Percentiles rank a stretch among this genome's conserved stretches.
These are phyloP conservation scores for Pouteria glomerata DNA, from an alignment of 148 eudicot species.

Conservation along the genomic window DNA sequence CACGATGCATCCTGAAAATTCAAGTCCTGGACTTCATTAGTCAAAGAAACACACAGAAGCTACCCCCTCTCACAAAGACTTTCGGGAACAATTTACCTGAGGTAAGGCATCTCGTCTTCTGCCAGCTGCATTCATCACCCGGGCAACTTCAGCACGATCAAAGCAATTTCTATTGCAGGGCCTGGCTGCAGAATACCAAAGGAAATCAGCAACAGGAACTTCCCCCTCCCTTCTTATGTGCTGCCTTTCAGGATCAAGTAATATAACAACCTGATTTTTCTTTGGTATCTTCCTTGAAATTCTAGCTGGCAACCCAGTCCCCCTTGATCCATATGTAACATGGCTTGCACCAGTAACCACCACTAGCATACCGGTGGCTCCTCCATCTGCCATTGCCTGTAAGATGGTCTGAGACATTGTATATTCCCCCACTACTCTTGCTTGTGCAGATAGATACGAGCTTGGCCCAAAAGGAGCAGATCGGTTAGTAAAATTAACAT, in stretches of 20 bases:
- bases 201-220: slow-evolving; percentile 93
- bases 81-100: slow-evolving; percentile 46
- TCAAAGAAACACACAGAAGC: slow-evolving; percentile 4
- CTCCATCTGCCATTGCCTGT: slow-evolving; percentile 61
- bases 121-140: slow-evolving; percentile 99
- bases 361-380: slow-evolving; percentile 69
- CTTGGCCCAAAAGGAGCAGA: slow-evolving; percentile 71
- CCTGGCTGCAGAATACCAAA: slow-evolving; percentile 97
- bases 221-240: slow-evolving; percentile 84
- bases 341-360: slow-evolving; percentile 93
- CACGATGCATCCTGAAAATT: too few relatives aligned
- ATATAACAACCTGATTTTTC: slow-evolving; percentile 85
- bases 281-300: slow-evolving; percentile 86
- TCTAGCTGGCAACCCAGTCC: slow-evolving; percentile 90
- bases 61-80: background rate
- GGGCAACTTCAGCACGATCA: slow-evolving; percentile 98
- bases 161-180: slow-evolving; percentile 93
- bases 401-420: slow-evolving; percentile 78
- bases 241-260: slow-evolving; percentile 91
- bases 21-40: background rate
- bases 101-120: slow-evolving; percentile 92
- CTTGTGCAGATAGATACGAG: slow-evolving; percentile 83
- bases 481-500: slow-evolving; percentile 44
- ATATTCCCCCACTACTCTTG: slow-evolving; percentile 83
- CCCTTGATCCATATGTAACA: slow-evolving; percentile 81